These are phyloP conservation scores for Nevesoporus exiguus DNA, from an alignment of 768 basidiomycete genomes.

Conservation along the genomic window DNA sequence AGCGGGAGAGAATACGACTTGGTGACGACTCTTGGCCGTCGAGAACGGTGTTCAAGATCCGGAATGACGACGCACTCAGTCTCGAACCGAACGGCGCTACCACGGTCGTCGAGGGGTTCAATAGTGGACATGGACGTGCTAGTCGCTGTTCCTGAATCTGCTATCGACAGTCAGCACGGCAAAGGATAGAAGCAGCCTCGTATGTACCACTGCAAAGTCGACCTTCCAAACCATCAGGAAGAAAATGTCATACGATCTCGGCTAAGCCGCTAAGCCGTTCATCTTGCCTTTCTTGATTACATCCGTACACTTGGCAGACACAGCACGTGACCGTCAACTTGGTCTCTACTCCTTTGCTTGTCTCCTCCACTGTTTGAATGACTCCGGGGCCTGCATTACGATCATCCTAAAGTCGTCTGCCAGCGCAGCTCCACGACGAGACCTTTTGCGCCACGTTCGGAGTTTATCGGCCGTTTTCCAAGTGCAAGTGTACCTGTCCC, in stretches of 20 bases:
- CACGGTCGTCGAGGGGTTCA: constrained; percentile 19
- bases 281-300: constrained; percentile 11
- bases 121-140: background rate
- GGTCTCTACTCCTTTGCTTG: too few relatives aligned
- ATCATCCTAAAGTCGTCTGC: too few relatives aligned
- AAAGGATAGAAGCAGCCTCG: background rate
- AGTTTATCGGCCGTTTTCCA: too few relatives aligned
- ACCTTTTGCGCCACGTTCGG: too few relatives aligned
- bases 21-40: constrained; percentile 50
- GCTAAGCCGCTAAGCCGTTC: constrained; percentile 6
- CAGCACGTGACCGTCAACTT: too few relatives aligned
- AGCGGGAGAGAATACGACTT: constrained; percentile 69
- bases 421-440: too few relatives aligned
- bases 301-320: too few relatives aligned
- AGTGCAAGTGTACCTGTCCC: too few relatives aligned
- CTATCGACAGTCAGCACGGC: constrained; percentile 7
- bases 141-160: background rate
- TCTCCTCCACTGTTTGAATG: too few relatives aligned
- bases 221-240: background rate
- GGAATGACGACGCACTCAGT: constrained; percentile 73
- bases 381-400: too few relatives aligned
- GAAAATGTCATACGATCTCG: constrained; percentile 23
- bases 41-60: constrained; percentile 40
- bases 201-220: background rate
- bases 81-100: constrained; percentile 62